Evolutionary conservation across 331 rosid genomes (phyloP), one percentile per base, ranked within the genome.

Genomic region (Arachis monticola): DNA sequence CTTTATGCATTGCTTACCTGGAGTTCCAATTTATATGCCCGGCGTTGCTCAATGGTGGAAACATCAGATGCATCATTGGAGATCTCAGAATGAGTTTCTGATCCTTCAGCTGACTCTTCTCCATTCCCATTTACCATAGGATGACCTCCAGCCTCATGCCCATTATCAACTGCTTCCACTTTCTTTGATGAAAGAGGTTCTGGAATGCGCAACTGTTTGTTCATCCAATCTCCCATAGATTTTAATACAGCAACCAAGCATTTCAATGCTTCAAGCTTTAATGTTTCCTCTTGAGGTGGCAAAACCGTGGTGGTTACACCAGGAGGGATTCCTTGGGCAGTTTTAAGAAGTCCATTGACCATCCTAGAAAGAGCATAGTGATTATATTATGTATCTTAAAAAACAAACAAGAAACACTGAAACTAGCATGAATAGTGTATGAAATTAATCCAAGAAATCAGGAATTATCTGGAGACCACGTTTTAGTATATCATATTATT

Each of bases 341-440:
- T 93, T 82, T 93, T 93, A 85, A 93, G 93, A 74, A 93, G 98
- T 78, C 98, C 97, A 76, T 88, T 93, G 58, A 93, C 98, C 98
- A 91, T 89, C 89, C 98, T 93, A 84, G 79, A 63, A 87, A 55
- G 73, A 77, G 53, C 62, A 53, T 42, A 68, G 53, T 79, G 66
- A 50, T 40, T 69, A 73, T 64, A 68, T 59, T 27, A 64, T 48
- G 77, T 61, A 35, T 35, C 3, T 35, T 35, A 80, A 53, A 38
- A 69, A 31, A 63, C 11, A 64, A 69, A 65, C 78, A 78, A 74
- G 61, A 76, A 47, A 78, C 38, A 35, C 62, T 48, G 32, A 58
- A 42, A 66, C 57, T 46, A 72, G 61, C 60, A 71, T n/a, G 32
- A 22, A 10, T 58, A 45, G 74, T 27, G 65, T 46, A 35, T 52